Evolutionary conservation across 140 eudicot genomes (phyloP), one percentile per base, ranked within the genome.

Genomic region (Bidens hawaiensis): DNA sequence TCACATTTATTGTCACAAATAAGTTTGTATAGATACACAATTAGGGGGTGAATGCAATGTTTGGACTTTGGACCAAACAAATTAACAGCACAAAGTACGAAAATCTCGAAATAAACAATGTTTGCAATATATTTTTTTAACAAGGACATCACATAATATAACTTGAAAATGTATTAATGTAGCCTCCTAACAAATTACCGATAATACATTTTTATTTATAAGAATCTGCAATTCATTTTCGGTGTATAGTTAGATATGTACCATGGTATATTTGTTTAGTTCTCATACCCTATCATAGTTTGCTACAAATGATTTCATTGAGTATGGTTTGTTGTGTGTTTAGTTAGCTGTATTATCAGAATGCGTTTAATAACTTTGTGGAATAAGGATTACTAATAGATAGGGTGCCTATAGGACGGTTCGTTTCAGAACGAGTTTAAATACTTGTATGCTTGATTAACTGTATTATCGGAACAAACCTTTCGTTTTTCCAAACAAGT

Each of bases 31-130:
- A 47, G 43, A 12, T 26, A 59, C 52, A 60, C 58, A 15, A 22
- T 46, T 61, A 17, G 64, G 55, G 7, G 43, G 41, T 62, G 28
- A 49, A 62, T 61, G 70, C 76, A 52, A 49, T 24, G 76, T 70
- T 70, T 70, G 46, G 63, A 70, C 62, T 70, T 70, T 70, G 46
- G 63, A 70, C 62, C 33, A 69, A 54, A 54, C 61, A 54, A 53
- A 51, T 18, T 40, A 31, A 47, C 43, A 59, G 46, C 17, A 8
- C 4, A 56, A 55, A 26, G 27, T 40, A 25, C 7, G 25, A 53
- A 65, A 50, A 8, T 26, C 31, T 50, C 17, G 31, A 50, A 50
- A 11, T 50, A 48, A 21, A 4, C 57, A 50, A 50, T 50, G 13
- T 16, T 25, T 6, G 16, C 22, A 26, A 54, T 14, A 12, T 54